These are phyloP conservation scores for Nemania sp. DNA, from an alignment of 2,329 filamentous ascomycete genomes.

Conservation along the genomic window DNA sequence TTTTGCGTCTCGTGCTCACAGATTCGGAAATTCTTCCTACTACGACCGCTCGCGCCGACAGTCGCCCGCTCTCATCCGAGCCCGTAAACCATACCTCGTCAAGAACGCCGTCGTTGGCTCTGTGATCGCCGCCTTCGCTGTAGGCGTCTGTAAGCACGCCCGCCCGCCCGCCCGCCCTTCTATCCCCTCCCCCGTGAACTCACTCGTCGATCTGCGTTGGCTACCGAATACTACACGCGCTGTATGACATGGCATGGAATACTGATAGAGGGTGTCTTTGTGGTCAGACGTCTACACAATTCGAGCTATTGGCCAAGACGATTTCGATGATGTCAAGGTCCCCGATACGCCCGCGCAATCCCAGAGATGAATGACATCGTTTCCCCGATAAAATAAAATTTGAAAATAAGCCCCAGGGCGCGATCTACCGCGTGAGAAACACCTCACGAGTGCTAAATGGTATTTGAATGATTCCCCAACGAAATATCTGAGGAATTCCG, in stretches of 20 bases:
- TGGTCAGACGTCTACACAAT: slow-evolving; percentile 66
- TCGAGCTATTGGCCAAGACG: slow-evolving; percentile 87
- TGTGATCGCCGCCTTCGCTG: slow-evolving; percentile 74
- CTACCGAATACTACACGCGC: neutral
- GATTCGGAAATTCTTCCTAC: slow-evolving; percentile 69
- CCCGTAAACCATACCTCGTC: slow-evolving; percentile 87
- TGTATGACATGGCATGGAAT: neutral
- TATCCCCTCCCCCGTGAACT: too few species aligned
- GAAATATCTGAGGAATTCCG: neutral
- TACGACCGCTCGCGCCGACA: slow-evolving; percentile 88
- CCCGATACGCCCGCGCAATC: slow-evolving; percentile 65
- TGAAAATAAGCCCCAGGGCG: neutral
- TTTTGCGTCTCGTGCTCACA: slow-evolving; percentile 28
- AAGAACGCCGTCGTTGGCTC: slow-evolving; percentile 85
- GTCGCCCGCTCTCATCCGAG: slow-evolving; percentile 86
- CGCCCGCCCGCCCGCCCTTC: too few species aligned
- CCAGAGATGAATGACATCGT: slow-evolving; percentile 11
- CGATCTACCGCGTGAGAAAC: neutral
- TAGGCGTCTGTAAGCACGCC: slow-evolving; percentile 77
- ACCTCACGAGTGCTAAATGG: neutral
- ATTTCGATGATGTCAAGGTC: slow-evolving; percentile 93
- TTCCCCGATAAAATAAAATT: neutral
- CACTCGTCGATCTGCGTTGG: neutral
- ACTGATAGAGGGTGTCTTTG: slow-evolving; percentile 8
- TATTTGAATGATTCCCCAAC: neutral